Percentiles rank a stretch among this genome's conserved stretches.
These are phyloP conservation scores for Kurtzmaniella cleridarum DNA, from an alignment of 805 yeast species.

Conservation along the genomic window DNA sequence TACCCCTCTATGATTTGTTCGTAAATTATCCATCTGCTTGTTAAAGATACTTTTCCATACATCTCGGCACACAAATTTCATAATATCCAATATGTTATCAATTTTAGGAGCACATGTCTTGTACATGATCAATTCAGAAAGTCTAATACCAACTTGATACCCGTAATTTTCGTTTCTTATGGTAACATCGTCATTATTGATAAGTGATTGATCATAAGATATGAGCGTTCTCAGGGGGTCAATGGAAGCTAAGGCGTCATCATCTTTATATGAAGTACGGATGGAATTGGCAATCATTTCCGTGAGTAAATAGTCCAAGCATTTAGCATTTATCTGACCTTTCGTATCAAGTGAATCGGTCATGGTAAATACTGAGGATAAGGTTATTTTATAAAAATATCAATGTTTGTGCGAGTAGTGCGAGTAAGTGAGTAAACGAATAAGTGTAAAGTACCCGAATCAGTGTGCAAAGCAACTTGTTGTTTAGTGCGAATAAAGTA, in stretches of 20 bases:
- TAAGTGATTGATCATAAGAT: slow-evolving; percentile 28
- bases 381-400: no score
- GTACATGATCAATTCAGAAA: slow-evolving; percentile 44
- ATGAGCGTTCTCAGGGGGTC: slow-evolving; percentile 41
- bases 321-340: slow-evolving; percentile 46
- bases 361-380: slow-evolving; percentile 5
- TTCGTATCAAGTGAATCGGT: slow-evolving; percentile 17
- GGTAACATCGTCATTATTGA: slow-evolving; percentile 45
- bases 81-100: slow-evolving; percentile 67
- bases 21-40: slow-evolving; percentile 85
- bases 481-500: no score
- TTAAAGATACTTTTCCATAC: slow-evolving; percentile 78
- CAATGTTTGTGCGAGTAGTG: no score
- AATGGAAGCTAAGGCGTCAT: slow-evolving; percentile 4
- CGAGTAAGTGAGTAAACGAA: no score
- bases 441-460: no score
- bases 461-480: no score
- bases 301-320: slow-evolving; percentile 61
- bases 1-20: slow-evolving; percentile 88
- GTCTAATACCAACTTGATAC: slow-evolving; percentile 57
- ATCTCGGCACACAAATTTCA: slow-evolving; percentile 90
- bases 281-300: slow-evolving; percentile 74
- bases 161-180: slow-evolving; percentile 68
- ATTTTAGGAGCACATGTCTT: slow-evolving; percentile 35
- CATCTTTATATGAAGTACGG: slow-evolving; percentile 46